Conservation (phyloP, 345 rosid species). For the Eutrema japonicum region DNA sequence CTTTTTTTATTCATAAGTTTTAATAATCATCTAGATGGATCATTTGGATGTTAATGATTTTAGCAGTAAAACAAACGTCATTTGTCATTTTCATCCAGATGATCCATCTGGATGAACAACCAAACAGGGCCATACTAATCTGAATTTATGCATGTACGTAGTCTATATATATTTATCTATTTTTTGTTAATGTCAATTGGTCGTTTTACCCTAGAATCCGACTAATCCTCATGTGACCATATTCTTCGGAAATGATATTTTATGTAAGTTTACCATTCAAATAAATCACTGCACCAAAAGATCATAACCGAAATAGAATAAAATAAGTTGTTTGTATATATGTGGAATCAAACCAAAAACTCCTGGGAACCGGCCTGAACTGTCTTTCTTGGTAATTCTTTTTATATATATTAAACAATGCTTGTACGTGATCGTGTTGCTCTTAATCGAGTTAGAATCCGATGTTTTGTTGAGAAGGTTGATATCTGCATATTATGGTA, state of each 20-base stretch:
- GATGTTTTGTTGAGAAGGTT: constrained; percentile 1
- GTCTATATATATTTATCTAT: neutral
- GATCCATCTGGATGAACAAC: too few species aligned
- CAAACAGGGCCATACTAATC: too few species aligned
- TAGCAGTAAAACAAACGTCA: too few species aligned
- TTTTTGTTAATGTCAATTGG: neutral
- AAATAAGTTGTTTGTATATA: neutral
- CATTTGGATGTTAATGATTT: too few species aligned
- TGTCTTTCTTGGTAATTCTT: neutral
- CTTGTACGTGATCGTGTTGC: constrained; percentile 15
- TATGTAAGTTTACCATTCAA: constrained; percentile 8
- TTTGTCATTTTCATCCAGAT: too few species aligned
- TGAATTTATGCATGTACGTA: neutral
- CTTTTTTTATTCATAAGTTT: too few species aligned
- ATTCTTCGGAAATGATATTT: constrained; percentile 7
- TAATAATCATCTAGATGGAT: too few species aligned
- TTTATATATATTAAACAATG: constrained; percentile 4
- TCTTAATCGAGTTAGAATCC: constrained; percentile 23
- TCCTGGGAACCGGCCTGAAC: neutral
- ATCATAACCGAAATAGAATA: neutral
- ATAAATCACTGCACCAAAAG: constrained; percentile 9
- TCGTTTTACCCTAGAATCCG: neutral
- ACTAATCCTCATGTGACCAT: neutral
- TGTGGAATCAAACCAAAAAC: constrained; percentile 4
- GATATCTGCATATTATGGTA: constrained; percentile 2